These are phyloP conservation scores for Yarrowia divulgata DNA, from an alignment of 805 yeast genomes.

Conservation along the genomic window DNA sequence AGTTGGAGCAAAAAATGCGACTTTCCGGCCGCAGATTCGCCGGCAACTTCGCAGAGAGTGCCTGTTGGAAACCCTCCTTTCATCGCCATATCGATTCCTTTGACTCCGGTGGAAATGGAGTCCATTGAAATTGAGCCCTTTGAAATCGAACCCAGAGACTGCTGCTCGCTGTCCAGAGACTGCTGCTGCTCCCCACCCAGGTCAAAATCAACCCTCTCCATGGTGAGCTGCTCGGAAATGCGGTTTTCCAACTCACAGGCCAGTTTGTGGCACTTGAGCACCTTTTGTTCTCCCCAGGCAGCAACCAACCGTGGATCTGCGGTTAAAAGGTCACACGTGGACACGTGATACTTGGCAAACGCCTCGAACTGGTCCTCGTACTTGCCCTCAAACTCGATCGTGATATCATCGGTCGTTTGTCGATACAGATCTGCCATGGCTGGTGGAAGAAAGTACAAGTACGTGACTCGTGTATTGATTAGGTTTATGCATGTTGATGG, in stretches of 20 bases:
- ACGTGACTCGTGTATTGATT: background rate
- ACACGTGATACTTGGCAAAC: conserved; percentile 6
- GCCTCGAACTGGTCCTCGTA: conserved; percentile 22
- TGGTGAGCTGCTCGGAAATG: background rate
- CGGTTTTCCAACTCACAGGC: background rate
- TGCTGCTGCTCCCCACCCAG: background rate
- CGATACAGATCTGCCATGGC: conserved; percentile 28
- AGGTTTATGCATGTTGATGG: background rate
- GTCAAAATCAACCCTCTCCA: conserved; percentile 5
- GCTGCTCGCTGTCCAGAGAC: background rate
- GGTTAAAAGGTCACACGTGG: conserved; percentile 15
- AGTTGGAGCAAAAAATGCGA: conserved; percentile 79
- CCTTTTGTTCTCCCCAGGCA: conserved; percentile 23
- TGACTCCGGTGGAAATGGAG: conserved; percentile 59
- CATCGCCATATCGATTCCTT: conserved; percentile 57
- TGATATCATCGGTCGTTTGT: conserved; percentile 24
- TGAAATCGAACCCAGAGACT: background rate
- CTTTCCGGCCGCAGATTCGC: conserved; percentile 86
- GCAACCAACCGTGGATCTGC: conserved; percentile 13
- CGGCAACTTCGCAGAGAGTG: conserved; percentile 75
- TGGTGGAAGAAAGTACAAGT: background rate
- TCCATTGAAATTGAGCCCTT: background rate
- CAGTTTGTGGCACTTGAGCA: background rate
- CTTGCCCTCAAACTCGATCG: conserved; percentile 20
- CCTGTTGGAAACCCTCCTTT: conserved; percentile 66